Evolutionary conservation across 192 early-diverging fungal genomes (phyloP).

Genomic region (Chytriomyces confervae): DNA sequence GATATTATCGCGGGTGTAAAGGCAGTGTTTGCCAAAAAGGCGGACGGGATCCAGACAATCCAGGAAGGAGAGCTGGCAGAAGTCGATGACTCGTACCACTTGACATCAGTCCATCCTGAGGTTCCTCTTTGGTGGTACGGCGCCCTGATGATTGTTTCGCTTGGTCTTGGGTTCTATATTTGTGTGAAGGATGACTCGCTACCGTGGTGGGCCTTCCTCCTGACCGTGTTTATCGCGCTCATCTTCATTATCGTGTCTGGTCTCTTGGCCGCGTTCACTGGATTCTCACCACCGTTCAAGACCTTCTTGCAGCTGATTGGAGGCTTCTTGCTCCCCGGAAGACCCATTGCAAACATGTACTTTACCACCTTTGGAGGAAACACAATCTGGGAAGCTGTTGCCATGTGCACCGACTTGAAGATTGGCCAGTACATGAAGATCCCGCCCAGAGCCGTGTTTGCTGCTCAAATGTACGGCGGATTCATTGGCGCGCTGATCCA

Average conservation of each 20-base stretch:
- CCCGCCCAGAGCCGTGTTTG: conserved; percentile 75
- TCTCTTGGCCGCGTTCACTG: conserved; percentile 3
- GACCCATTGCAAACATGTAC: conserved; percentile 68
- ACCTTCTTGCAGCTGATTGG: conserved; percentile 11
- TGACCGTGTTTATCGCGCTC: conserved; percentile 54
- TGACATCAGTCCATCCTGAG: conserved; percentile 67
- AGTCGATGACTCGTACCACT: conserved; percentile 65
- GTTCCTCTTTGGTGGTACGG: conserved; percentile 82
- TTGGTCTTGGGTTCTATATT: conserved; percentile 10
- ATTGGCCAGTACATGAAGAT: conserved; percentile 41
- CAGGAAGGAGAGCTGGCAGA: background rate
- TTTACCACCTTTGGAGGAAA: conserved; percentile 74
- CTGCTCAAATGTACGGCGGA: conserved; percentile 73
- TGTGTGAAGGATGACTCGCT: conserved; percentile 4
- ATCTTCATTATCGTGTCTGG: conserved; percentile 63
- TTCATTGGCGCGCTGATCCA: conserved; percentile 50
- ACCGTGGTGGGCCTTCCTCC: conserved; percentile 38
- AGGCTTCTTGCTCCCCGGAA: conserved; percentile 51
- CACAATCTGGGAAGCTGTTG: conserved; percentile 64
- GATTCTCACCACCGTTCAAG: background rate
- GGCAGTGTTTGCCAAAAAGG: background rate
- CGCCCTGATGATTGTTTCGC: conserved; percentile 9
- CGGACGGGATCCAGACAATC: background rate
- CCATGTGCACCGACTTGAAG: conserved; percentile 63
- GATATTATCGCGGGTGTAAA: conserved; percentile 20